These are phyloP conservation scores for Talaromyces sp. DNA, from an alignment of 2,329 filamentous ascomycete species.

Conservation along the genomic window DNA sequence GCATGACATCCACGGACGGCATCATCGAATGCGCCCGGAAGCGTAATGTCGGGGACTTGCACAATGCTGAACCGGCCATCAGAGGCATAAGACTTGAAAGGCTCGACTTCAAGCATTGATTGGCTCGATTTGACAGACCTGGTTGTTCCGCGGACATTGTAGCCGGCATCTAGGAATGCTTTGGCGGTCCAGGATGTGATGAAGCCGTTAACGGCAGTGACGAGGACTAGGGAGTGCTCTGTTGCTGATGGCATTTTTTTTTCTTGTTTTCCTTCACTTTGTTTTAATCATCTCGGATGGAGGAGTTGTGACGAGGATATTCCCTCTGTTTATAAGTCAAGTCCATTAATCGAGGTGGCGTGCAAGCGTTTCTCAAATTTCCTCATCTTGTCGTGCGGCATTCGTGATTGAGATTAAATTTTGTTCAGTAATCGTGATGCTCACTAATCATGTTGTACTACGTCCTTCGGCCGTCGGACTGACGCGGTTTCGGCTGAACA, in stretches of 20 bases:
- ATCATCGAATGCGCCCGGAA: neutral
- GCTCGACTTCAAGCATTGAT: neutral
- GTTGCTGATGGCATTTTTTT: neutral
- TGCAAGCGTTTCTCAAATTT: neutral
- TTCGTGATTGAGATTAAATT: neutral
- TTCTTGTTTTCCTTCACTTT: neutral
- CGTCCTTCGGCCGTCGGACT: neutral
- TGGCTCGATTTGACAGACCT: neutral
- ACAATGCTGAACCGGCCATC: neutral
- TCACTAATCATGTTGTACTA: neutral
- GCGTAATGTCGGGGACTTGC: conserved; percentile 2
- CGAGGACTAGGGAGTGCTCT: neutral
- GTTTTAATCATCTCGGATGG: too few species aligned
- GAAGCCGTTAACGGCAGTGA: conserved; percentile 2
- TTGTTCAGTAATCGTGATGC: neutral
- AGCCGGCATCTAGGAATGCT: conserved; percentile 1
- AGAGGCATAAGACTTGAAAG: neutral
- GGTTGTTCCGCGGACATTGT: conserved; percentile 6
- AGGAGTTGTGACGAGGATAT: neutral
- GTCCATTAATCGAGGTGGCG: neutral
- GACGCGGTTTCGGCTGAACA: neutral
- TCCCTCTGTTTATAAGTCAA: neutral
- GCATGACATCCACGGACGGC: conserved; percentile 1
- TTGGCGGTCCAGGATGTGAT: conserved; percentile 8
- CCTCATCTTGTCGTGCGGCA: neutral